Percentiles rank a stretch among this genome's conserved stretches.
phyloP scores from a whole-genome alignment of 164 flowering plant genomes.

The Chimonanthus salicifolius region DNA sequence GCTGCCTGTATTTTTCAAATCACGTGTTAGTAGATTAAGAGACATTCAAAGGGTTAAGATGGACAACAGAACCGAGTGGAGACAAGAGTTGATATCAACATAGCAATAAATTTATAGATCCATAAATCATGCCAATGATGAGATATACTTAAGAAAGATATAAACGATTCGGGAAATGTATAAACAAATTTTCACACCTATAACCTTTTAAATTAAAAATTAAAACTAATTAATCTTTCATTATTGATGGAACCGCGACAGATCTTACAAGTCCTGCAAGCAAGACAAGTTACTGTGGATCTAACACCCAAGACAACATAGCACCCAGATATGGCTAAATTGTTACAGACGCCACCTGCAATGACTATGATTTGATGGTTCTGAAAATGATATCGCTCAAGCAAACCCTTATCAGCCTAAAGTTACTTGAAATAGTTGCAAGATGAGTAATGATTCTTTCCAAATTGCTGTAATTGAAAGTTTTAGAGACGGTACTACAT shows the following conservation, averaged over 20 bases:
- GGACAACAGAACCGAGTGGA: not conserved
- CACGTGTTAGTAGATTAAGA: not conserved
- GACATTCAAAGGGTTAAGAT: not conserved
- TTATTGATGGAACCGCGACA: too few species aligned
- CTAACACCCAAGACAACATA: too few species aligned
- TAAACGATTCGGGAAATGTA: not conserved
- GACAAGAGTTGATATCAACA: not conserved
- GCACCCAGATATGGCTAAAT: too few species aligned
- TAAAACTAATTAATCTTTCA: too few species aligned
- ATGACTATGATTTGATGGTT: not conserved
- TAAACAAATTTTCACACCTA: too few species aligned
- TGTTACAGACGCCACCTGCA: not conserved
- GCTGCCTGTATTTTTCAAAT: constrained; percentile 33
- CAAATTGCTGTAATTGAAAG: not conserved
- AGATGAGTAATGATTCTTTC: not conserved
- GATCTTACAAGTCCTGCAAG: too few species aligned
- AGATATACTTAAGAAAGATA: not conserved
- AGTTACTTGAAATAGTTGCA: not conserved
- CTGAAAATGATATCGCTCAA: not conserved
- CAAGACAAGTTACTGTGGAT: too few species aligned
- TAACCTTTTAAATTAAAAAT: not conserved
- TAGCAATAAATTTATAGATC: not conserved
- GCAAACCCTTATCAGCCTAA: not conserved
- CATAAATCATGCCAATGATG: not conserved
- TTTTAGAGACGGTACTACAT: not conserved